phyloP scores from a whole-genome alignment of 164 flowering plant species.

The Paratinospora sagittata region DNA sequence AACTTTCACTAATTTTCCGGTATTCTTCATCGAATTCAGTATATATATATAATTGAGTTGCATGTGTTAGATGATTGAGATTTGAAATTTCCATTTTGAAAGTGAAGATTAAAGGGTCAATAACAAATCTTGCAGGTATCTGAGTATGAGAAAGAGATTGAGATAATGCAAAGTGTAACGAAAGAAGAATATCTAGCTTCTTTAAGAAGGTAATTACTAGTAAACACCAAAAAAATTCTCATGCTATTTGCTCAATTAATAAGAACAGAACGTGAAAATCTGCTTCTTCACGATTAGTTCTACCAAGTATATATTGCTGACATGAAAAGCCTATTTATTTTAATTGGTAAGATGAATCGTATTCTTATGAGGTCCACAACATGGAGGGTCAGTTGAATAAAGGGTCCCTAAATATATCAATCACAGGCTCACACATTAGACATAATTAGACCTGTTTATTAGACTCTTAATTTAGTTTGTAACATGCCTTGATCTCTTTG shows the following conservation, averaged over 20 bases:
- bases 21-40: background rate
- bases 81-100: background rate
- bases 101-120: background rate
- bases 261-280: no score
- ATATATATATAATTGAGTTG: background rate
- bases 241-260: no score
- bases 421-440: no score
- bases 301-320: no score
- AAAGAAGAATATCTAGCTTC: conserved; percentile 56
- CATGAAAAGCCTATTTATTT: background rate
- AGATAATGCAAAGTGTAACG: conserved; percentile 39
- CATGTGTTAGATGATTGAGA: background rate
- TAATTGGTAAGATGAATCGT: no score
- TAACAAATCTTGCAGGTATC: conserved; percentile 26
- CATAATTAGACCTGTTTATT: no score
- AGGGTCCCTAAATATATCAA: no score
- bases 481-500: background rate
- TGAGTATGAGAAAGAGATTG: conserved; percentile 44
- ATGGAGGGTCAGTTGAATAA: background rate
- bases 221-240: background rate
- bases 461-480: background rate
- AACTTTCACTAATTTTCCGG: conserved; percentile 52
- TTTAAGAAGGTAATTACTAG: conserved; percentile 42
- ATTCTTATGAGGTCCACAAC: no score
- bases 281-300: no score